A percentile compares a stretch with the other conserved stretches of the same genome.
phyloP scores from a whole-genome alignment of 2,329 filamentous ascomycete species.

The Arthroderma sp. region DNA sequence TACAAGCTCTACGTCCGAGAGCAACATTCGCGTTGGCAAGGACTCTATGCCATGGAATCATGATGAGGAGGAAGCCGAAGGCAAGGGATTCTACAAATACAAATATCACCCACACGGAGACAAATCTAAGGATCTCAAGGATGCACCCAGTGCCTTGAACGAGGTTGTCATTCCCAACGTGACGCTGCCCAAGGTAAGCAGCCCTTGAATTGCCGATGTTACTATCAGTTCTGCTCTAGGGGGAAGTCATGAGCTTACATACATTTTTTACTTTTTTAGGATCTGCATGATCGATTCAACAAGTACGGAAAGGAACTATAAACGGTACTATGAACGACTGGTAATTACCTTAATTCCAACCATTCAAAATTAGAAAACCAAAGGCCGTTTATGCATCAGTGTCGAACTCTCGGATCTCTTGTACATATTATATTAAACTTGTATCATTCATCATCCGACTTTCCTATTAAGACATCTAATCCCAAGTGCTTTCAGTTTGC shows the following conservation, averaged over 20 bases:
- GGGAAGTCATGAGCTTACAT: background rate
- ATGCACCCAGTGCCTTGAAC: conserved; percentile 91
- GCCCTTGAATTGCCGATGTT: conserved; percentile 4
- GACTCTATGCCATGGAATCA: conserved; percentile 87
- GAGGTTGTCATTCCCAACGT: conserved; percentile 88
- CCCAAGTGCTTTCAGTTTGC: too few relatives aligned
- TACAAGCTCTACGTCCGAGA: conserved; percentile 72
- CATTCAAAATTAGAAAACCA: too few relatives aligned
- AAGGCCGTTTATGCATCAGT: too few relatives aligned
- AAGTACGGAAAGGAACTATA: conserved; percentile 93
- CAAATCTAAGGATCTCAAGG: conserved; percentile 57
- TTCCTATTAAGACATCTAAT: too few relatives aligned
- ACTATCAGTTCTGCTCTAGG: background rate
- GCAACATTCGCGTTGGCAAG: conserved; percentile 57
- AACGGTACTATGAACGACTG: background rate
- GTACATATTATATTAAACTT: too few relatives aligned
- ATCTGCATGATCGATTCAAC: conserved; percentile 95
- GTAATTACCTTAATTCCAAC: too few relatives aligned
- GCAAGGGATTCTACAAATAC: conserved; percentile 47
- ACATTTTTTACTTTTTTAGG: conserved; percentile 34
- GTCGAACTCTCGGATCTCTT: too few relatives aligned
- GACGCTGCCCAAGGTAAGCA: conserved; percentile 68
- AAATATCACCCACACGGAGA: conserved; percentile 80
- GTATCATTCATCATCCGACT: too few relatives aligned
- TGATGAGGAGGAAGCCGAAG: conserved; percentile 51